Evolutionary conservation across 106 monocot species (phyloP).

Genomic region (Allium fistulosum): DNA sequence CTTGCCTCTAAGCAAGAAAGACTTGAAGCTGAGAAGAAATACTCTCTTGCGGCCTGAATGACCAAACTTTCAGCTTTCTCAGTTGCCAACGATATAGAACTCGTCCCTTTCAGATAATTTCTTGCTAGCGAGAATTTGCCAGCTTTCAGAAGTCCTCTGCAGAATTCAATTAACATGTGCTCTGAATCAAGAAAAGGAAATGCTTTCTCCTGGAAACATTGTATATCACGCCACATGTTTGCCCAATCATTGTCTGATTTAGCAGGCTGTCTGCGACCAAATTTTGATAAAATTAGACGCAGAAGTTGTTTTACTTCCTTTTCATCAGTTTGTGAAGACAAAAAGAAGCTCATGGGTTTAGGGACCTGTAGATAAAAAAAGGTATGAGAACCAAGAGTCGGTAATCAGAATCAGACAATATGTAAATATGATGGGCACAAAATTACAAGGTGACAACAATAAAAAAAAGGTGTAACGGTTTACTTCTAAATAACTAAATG

Average conservation of each 20-base stretch:
- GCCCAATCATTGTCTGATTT: conserved; percentile 88
- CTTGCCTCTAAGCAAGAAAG: conserved; percentile 69
- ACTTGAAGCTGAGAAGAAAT: conserved; percentile 92
- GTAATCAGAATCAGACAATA: not conserved
- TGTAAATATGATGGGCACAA: not conserved
- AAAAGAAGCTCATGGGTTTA: conserved; percentile 78
- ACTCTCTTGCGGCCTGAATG: conserved; percentile 87
- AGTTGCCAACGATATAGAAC: conserved; percentile 33
- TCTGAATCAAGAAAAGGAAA: conserved; percentile 88
- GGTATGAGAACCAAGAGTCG: not conserved
- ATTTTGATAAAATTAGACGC: conserved; percentile 88
- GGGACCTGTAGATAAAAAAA: conserved; percentile 55
- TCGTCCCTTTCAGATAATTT: conserved; percentile 81
- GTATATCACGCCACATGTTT: conserved; percentile 83
- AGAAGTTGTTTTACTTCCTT: conserved; percentile 86
- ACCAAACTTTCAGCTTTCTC: conserved; percentile 88
- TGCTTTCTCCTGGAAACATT: conserved; percentile 75
- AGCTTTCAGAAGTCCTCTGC: conserved; percentile 86
- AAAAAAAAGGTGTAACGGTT: not conserved
- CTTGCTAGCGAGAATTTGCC: conserved; percentile 94
- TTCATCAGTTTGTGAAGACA: conserved; percentile 50
- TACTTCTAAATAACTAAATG: not conserved
- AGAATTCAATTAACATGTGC: conserved; percentile 80
- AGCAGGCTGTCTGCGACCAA: conserved; percentile 67
- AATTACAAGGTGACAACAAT: not conserved